A percentile compares a stretch with the other conserved stretches of the same genome.
These are phyloP conservation scores for Elaeis guineensis DNA, from an alignment of 176 grass and related monocot species.

Conservation along the genomic window DNA sequence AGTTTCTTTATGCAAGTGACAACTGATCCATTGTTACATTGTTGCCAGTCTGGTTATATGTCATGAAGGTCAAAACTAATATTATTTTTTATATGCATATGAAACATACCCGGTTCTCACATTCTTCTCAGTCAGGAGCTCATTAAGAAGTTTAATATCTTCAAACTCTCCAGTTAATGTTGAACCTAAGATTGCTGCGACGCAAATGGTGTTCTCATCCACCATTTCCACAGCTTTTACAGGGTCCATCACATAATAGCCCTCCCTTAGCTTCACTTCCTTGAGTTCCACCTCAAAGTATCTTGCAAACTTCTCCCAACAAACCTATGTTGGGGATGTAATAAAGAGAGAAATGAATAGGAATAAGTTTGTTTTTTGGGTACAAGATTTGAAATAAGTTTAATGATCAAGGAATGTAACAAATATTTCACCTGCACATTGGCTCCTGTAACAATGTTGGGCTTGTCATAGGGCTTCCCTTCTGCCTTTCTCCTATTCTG, in stretches of 20 bases:
- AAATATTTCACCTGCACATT: slow-evolving; percentile 47
- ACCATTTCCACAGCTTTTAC: slow-evolving; percentile 61
- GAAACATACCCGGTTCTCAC: slow-evolving; percentile 36
- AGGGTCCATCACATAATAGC: slow-evolving; percentile 83
- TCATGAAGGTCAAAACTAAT: no score
- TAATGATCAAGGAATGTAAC: not conserved
- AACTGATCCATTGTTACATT: no score
- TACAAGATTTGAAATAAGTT: not conserved
- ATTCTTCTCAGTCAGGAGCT: slow-evolving; percentile 58
- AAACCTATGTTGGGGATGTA: slow-evolving; percentile 34
- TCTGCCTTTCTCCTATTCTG: slow-evolving; percentile 54
- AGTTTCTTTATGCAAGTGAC: no score
- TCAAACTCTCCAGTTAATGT: slow-evolving; percentile 90
- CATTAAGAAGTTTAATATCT: slow-evolving; percentile 59
- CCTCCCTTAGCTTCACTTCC: slow-evolving; percentile 71
- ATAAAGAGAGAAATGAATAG: not conserved
- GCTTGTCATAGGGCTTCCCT: slow-evolving; percentile 57
- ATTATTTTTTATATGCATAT: not conserved
- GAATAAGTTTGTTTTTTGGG: not conserved
- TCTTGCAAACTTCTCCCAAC: slow-evolving; percentile 92
- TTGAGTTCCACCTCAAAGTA: slow-evolving; percentile 96
- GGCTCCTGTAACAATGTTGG: slow-evolving; percentile 87
- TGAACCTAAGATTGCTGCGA: slow-evolving; percentile 83
- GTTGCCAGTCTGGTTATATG: no score
- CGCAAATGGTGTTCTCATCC: slow-evolving; percentile 95